A percentile compares a stretch with the other conserved stretches of the same genome.
phyloP scores from a whole-genome alignment of 2,329 filamentous ascomycete genomes.

The Aspergillus jensenii region DNA sequence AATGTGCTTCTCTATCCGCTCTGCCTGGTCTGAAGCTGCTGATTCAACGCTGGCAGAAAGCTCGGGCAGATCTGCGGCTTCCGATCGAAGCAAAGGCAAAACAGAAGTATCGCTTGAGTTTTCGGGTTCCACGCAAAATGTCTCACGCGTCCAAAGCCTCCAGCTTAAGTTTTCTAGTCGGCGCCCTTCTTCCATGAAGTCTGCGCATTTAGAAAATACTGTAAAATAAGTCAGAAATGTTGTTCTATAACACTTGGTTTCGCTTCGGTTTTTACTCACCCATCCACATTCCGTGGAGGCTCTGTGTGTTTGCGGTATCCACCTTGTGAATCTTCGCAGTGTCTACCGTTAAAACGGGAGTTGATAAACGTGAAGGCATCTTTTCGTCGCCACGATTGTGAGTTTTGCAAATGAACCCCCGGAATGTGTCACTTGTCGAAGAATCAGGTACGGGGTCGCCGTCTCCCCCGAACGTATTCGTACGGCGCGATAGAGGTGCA shows the following conservation, averaged over 20 bases:
- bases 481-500: slow-evolving; percentile 36
- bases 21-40: slow-evolving; percentile 62
- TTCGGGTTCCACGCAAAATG: slow-evolving; percentile 76
- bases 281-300: slow-evolving; percentile 95
- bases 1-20: slow-evolving; percentile 56
- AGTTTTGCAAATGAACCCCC: slow-evolving; percentile 8
- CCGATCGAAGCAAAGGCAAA: slow-evolving; percentile 48
- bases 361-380: slow-evolving; percentile 83
- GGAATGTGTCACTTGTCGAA: slow-evolving; percentile 3
- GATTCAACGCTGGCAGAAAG: slow-evolving; percentile 78
- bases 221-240: slow-evolving; percentile 16
- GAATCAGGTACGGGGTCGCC: slow-evolving; percentile 40
- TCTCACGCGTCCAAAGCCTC: slow-evolving; percentile 92
- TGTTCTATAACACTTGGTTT: slow-evolving; percentile 17
- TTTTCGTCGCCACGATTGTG: slow-evolving; percentile 30
- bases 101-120: slow-evolving; percentile 53
- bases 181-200: slow-evolving; percentile 88
- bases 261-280: slow-evolving; percentile 59
- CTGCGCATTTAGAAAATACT: slow-evolving; percentile 94
- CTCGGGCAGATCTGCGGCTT: slow-evolving; percentile 61
- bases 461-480: slow-evolving; percentile 45
- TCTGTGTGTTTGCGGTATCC: slow-evolving; percentile 88
- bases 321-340: slow-evolving; percentile 90
- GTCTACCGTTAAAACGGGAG: slow-evolving; percentile 87
- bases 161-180: slow-evolving; percentile 93